Evolutionary conservation across 2,329 filamentous ascomycete species (phyloP).

Genomic region (Aspergillus fumigatiaffinis): DNA sequence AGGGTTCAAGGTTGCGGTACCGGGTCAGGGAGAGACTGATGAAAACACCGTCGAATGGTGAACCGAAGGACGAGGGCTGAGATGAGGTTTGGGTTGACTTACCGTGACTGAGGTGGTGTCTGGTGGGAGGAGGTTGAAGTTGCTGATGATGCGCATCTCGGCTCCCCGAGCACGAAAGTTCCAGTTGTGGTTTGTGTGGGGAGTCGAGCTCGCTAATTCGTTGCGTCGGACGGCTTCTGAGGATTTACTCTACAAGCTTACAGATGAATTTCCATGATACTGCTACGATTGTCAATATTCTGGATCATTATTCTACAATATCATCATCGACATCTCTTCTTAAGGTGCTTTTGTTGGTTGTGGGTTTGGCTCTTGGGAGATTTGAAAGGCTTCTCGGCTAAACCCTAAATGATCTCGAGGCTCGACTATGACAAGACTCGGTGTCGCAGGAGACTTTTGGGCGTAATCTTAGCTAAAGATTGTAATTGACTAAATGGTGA

Average conservation of each 20-base stretch:
- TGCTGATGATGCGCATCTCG: slow-evolving; percentile 14
- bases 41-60: neutral
- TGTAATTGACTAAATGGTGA: neutral
- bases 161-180: slow-evolving; percentile 1
- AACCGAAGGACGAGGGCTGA: neutral
- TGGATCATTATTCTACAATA: neutral
- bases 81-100: slow-evolving; percentile 2
- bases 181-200: slow-evolving; percentile 21
- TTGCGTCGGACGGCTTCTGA: slow-evolving; percentile 8
- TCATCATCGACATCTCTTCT: neutral
- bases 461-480: neutral
- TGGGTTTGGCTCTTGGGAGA: slow-evolving; percentile 12
- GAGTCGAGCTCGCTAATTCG: slow-evolving; percentile 20
- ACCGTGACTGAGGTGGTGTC: slow-evolving; percentile 9
- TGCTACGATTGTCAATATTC: neutral
- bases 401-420: slow-evolving; percentile 30
- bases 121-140: slow-evolving; percentile 7
- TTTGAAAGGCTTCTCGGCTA: slow-evolving; percentile 34
- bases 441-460: neutral
- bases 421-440: neutral
- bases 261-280: neutral
- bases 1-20: neutral
- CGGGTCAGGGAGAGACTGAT: neutral
- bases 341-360: neutral
- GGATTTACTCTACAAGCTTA: slow-evolving; percentile 1